Percentiles rank a stretch among this genome's conserved stretches.
Conservation (phyloP, 768 basidiomycete species). For the Rhodotorula diobovata region DNA sequence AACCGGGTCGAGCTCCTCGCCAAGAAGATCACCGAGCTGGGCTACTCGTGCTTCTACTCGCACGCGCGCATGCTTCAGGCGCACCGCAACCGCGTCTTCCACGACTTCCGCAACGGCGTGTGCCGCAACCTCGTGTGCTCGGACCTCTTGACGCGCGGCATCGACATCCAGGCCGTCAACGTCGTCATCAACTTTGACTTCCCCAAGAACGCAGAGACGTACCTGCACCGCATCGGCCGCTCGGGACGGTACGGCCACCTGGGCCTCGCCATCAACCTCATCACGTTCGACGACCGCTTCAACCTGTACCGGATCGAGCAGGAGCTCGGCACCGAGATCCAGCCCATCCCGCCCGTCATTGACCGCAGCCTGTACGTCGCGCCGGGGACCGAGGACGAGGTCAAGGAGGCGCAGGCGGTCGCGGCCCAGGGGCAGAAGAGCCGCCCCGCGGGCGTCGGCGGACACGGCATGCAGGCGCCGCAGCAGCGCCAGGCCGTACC, state of each 20-base stretch:
- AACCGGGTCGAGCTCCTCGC: conserved; percentile 98
- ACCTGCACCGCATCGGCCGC: conserved; percentile 96
- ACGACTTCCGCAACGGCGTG: conserved; percentile 97
- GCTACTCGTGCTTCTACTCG: conserved; percentile 99
- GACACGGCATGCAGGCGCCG: conserved; percentile 32
- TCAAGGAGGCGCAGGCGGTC: conserved; percentile 6
- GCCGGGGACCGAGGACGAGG: conserved; percentile 51
- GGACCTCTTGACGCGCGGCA: conserved; percentile 95
- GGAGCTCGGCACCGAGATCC: conserved; percentile 96
- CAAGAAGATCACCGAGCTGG: conserved; percentile 98
- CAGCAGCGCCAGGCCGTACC: conserved; percentile 15
- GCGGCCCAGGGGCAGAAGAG: not conserved
- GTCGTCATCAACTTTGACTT: conserved; percentile 99
- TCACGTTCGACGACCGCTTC: conserved; percentile 96
- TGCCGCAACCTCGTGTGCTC: conserved; percentile 97
- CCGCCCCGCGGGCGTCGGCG: conserved; percentile 26
- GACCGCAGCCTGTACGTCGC: conserved; percentile 91
- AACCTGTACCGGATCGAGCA: conserved; percentile 97
- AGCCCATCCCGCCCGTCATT: conserved; percentile 84
- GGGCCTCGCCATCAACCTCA: conserved; percentile 93
- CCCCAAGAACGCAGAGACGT: conserved; percentile 97
- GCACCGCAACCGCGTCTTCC: conserved; percentile 98
- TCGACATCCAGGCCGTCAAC: conserved; percentile 99
- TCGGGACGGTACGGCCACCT: conserved; percentile 96
- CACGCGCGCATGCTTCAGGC: conserved; percentile 99